Evolutionary conservation across 768 basidiomycete species (phyloP).

Genomic region (Pleurotus salmoneostramineus): DNA sequence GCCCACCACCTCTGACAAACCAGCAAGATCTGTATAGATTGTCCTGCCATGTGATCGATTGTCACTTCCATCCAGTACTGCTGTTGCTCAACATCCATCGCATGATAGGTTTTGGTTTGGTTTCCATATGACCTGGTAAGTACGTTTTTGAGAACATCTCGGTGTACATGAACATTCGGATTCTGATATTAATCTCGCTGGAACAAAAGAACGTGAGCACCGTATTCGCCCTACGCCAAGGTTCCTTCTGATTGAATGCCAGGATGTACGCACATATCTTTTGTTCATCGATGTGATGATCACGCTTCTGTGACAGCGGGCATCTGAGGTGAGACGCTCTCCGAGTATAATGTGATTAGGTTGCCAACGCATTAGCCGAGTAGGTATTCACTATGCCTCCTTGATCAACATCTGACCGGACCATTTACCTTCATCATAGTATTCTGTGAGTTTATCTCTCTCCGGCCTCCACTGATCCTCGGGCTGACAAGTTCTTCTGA

Average conservation of each 20-base stretch:
- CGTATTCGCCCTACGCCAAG: not conserved
- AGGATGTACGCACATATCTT: too few species aligned
- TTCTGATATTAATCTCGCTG: not conserved
- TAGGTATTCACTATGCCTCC: too few species aligned
- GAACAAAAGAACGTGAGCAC: not conserved
- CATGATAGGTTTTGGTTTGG: not conserved
- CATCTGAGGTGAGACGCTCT: too few species aligned
- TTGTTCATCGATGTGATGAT: too few species aligned
- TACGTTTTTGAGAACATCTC: not conserved
- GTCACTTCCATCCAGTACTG: not conserved
- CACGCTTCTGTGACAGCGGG: too few species aligned
- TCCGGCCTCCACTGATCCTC: too few species aligned
- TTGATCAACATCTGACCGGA: too few species aligned
- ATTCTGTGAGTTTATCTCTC: too few species aligned
- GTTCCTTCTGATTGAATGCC: not conserved
- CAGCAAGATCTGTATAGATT: not conserved
- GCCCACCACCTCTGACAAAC: not conserved
- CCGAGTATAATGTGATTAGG: too few species aligned
- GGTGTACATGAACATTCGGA: not conserved
- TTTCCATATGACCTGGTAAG: not conserved
- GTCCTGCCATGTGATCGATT: not conserved
- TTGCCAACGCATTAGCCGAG: too few species aligned
- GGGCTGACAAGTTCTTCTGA: too few species aligned
- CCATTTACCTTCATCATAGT: too few species aligned
- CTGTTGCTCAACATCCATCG: not conserved